Base-by-base conservation (phyloP, 1,284 basidiomycete species). In the Ceratobasidium sp. region DNA sequence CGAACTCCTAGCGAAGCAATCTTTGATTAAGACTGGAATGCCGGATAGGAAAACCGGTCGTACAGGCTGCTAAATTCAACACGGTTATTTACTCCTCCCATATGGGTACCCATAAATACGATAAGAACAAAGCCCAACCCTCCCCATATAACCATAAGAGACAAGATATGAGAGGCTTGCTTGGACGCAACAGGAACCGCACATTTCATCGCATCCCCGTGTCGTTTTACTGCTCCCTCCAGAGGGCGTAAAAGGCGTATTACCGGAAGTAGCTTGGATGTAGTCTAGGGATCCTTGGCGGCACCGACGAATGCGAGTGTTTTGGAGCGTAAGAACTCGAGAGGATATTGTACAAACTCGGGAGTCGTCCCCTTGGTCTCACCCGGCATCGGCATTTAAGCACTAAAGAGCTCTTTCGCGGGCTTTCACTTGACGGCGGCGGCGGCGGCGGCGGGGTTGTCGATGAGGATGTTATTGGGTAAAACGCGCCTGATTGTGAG, bases 401-500 rank as follows among this genome's bases (percentile, higher is more conserved):
- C 82, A 80, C 91, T 89, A 22, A 85, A 83, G 17, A 84, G 84
- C 33, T 85, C 87, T 75, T 85, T 86, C 81, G 94, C 93, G 41
- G 92, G 84, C 44, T 86, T 83, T 78, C 91, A 89, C 90, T 97
- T 98, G 84, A 96, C 82, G 78, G 90, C 88, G 84, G 91, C 90
- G 79, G 96, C 96, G 78, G 96, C 93, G 62, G 89, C 89, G 75
- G 89, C 82, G 44, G 95, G 96, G 87, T 96, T 91, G 76, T 96
- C 96, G 77, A 99, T 84, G 86, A 95, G 98, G 81, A 99, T 90
- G 88, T 98, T 96, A 85, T 95, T 91, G 83, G 96, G 98, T 79
- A 98, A 89, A 79, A 98, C 98, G 82, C 97, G 94, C 84, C 97
- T 96, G 63, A 95, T 97, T 96, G 98, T 99, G 74, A 96, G 97